Percentiles rank a stretch among this genome's conserved stretches.
phyloP scores from a whole-genome alignment of 192 early-diverging fungal genomes.

The Backusella tuberculispora region DNA sequence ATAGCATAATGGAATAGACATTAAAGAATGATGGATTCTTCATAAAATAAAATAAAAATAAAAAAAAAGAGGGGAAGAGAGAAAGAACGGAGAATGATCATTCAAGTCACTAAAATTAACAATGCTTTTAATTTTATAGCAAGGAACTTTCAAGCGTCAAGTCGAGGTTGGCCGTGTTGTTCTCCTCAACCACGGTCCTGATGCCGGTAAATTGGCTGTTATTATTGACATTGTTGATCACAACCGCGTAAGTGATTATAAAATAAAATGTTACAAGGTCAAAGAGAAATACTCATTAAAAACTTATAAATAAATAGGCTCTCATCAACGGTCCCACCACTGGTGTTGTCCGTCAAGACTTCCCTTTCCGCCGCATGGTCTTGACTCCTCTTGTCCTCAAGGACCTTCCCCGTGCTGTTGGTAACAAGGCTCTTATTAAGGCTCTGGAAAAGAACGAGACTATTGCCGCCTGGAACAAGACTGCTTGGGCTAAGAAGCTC shows the following conservation, averaged over 20 bases:
- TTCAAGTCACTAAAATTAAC: not conserved
- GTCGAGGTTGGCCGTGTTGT: slow-evolving; percentile 99
- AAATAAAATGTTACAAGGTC: not conserved
- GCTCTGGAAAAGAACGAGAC: slow-evolving; percentile 87
- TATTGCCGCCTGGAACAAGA: slow-evolving; percentile 81
- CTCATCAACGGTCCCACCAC: slow-evolving; percentile 98
- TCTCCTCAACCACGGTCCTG: slow-evolving; percentile 90
- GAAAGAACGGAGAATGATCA: not conserved
- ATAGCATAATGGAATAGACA: not conserved
- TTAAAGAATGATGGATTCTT: slow-evolving; percentile 26
- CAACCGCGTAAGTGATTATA: slow-evolving; percentile 62
- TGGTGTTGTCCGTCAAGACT: slow-evolving; percentile 84
- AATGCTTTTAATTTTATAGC: slow-evolving; percentile 23
- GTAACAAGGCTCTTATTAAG: slow-evolving; percentile 77
- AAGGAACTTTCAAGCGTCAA: slow-evolving; percentile 81
- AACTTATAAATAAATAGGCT: slow-evolving; percentile 42
- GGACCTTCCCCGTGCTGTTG: slow-evolving; percentile 82
- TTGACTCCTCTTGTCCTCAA: slow-evolving; percentile 90
- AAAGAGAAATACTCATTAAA: not conserved
- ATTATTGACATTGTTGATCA: slow-evolving; percentile 99
- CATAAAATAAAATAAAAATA: not conserved
- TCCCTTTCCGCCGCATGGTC: slow-evolving; percentile 88
- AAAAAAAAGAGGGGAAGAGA: not conserved
- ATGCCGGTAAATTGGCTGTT: slow-evolving; percentile 97
- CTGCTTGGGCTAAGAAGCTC: slow-evolving; percentile 97